Evolutionary conservation across 2,329 filamentous ascomycete species (phyloP).

Genomic region (Sporothrix globosa): DNA sequence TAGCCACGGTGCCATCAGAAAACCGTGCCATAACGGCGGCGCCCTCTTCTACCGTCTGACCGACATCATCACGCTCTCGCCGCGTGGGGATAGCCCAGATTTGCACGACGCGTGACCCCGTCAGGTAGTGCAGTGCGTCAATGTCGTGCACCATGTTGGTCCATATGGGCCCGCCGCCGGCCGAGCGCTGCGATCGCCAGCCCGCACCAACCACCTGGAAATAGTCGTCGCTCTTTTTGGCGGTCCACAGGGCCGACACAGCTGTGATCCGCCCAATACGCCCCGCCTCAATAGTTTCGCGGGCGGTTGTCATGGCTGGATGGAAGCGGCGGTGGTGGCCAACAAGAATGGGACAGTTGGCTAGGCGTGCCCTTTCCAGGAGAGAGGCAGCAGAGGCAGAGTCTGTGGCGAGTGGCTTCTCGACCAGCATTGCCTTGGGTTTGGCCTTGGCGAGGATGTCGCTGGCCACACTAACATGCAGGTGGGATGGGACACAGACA

Average conservation of each 20-base stretch:
- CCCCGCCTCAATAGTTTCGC: background rate
- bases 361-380: background rate
- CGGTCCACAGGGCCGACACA: background rate
- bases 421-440: constrained; percentile 4
- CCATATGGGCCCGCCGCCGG: constrained; percentile 6
- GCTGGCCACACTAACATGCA: background rate
- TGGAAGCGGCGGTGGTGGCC: constrained; percentile 21
- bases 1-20: constrained; percentile 1
- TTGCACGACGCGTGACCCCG: background rate
- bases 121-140: constrained; percentile 18
- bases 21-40: constrained; percentile 5
- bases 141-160: constrained; percentile 17
- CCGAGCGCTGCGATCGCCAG: background rate
- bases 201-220: constrained; percentile 1
- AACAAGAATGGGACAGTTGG: background rate
- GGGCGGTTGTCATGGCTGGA: background rate
- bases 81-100: background rate
- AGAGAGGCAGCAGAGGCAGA: background rate
- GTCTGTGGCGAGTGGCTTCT: constrained; percentile 11
- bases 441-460: background rate
- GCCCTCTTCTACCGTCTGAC: background rate
- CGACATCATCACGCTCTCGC: background rate
- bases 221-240: constrained; percentile 20
- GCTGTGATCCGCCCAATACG: constrained; percentile 4
- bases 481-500: constrained; percentile 9